Conservation (phyloP, 2,329 filamentous ascomycete species). For the Fusarium nygamai region DNA sequence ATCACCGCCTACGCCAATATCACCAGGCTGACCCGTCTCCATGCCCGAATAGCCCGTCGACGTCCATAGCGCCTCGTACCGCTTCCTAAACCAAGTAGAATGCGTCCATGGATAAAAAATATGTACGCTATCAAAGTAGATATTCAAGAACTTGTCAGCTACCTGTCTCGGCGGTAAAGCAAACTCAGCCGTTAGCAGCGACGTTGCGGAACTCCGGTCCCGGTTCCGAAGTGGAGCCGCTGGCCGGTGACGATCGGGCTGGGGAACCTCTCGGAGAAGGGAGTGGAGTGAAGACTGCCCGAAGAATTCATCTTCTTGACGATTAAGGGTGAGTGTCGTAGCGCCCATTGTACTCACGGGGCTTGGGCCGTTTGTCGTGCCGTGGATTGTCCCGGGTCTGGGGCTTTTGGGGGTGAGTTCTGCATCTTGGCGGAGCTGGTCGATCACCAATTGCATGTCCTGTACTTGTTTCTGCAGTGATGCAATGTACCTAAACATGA, state of each 20-base stretch:
- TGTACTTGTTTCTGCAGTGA: not conserved
- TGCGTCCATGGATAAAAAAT: conserved; percentile 7
- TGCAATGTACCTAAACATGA: not conserved
- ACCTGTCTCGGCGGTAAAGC: not conserved
- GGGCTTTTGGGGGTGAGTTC: not conserved
- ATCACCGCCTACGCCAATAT: not conserved
- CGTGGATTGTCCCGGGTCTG: not conserved
- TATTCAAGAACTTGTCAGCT: not conserved
- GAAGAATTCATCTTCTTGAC: not conserved
- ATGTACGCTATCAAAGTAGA: not conserved
- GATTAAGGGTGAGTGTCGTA: not conserved
- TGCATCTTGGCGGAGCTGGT: conserved; percentile 1
- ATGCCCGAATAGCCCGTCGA: not conserved
- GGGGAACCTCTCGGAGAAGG: not conserved
- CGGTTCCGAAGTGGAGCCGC: not conserved
- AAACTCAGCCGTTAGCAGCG: not conserved
- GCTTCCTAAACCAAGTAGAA: not conserved
- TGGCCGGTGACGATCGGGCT: not conserved
- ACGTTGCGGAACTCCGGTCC: not conserved
- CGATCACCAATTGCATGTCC: not conserved
- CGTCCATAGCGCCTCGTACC: not conserved
- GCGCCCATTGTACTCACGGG: conserved; percentile 16
- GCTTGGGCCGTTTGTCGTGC: not conserved
- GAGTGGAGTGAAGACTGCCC: conserved; percentile 4
- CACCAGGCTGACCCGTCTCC: accelerated